Evolutionary conservation across 2,329 filamentous ascomycete genomes (phyloP), one percentile per base, ranked within the genome.

Genomic region (Diplodia seriata): DNA sequence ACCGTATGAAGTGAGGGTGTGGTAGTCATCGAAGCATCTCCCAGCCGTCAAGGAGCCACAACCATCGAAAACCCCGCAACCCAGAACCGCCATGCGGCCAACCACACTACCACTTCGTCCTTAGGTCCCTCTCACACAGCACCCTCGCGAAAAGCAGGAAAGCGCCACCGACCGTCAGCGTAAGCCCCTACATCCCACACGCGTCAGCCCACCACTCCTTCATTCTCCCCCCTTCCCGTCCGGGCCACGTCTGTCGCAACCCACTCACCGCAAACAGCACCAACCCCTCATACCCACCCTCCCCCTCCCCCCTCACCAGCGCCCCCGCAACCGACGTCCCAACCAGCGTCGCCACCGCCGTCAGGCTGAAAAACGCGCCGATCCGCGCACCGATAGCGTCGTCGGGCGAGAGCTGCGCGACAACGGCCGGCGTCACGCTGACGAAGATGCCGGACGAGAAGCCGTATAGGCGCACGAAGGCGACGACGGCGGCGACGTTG

Each of bases 371-470:
- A 18, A 69, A 68, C 1, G 68, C 68, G 15, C 68, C 68, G 18
- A 69, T 68, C 7, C 68, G 40, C 15, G 36, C 68, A 7, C 68
- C 68, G 20, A 69, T 53, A n/a, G 59, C 65, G 7, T 63, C 36
- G 18, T 64, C 66, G 15, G 68, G 68, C 7, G 65, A 68, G 12
- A 69, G 53, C 33, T 69, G 65, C 15, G 65, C 68, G 6, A 68
- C 65, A 26, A 50, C 54, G 14, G 63, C 56, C 20, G 68, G 68
- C 14, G 63, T 51, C 2, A 69, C 56, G 40, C 65, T 67, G 33
- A 69, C 65, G 47, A 69, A 69, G 29, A 69, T 50, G 12, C 68
- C 68, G 18, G 68, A 68, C 23, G 65, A 59, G 36, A 69, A 68
- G 36, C 68, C 68, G 40, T 69, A 69, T 15, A 69, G 68, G 31